Base-by-base conservation (phyloP, 1,139 yeast species). In the Yamadazyma sp. region DNA sequence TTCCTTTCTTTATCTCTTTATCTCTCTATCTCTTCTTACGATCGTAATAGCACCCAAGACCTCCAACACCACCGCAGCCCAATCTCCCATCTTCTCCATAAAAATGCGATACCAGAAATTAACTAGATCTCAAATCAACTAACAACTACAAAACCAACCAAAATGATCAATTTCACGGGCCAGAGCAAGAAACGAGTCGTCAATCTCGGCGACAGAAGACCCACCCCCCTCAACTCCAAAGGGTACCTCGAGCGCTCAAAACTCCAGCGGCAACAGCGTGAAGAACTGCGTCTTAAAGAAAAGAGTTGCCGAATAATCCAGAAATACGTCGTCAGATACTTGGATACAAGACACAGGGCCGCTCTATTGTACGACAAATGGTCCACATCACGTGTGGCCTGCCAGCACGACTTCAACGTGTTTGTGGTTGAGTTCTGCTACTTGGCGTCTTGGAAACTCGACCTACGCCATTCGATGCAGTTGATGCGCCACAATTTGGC, bases 201-300 rank as follows among this genome's bases (percentile, higher is more conserved):
- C 46, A 89, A 90, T 56, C 67, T 89, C 33, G 94, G 96, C 3
- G 85, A 85, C 41, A 52, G 64, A 31, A 60, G 67, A 16, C 55
- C 54, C 35, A 53, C 57, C 14, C 29, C 42, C 2, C 41, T 40
- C 11, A 35, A 36, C 20, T 25, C 40, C 44, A 23, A 35, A 10
- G 52, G 54, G 46, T 55, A 57, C 42, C 62, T 90, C 15, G 78
- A 76, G 44, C 78, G 74, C 45, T 80, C 95, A 4, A 77, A 78
- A 48, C 62, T 64, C 29, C 90, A 86, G 46, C 70, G 97, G 25
- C 74, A 71, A 43, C 74, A 73, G 42, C 70, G 97, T 42, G 89
- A 86, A 44, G 58, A 62, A 33, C 70, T 64, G 20, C 70, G 87
- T 24, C 57, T 61, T 12, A 71, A 70, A 39, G 76, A 71, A 29